Conservation (phyloP, 441 rosid species). For the Aleurites moluccanus region DNA sequence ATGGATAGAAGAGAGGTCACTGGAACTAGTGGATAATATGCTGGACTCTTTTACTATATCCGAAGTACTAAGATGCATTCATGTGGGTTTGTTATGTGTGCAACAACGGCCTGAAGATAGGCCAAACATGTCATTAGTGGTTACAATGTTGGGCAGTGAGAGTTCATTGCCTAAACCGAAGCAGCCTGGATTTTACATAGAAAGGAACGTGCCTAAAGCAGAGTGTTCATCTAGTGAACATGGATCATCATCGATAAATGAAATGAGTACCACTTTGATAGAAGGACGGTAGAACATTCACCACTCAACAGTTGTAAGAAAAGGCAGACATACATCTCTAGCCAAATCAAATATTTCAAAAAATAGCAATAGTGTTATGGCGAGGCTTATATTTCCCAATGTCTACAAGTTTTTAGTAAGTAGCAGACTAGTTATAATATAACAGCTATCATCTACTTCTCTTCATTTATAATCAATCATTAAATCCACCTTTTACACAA, state of each 20-base stretch:
- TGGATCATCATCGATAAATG: conserved; percentile 49
- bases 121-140: conserved; percentile 47
- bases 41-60: conserved; percentile 20
- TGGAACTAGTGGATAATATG: conserved; percentile 7
- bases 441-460: too few relatives aligned
- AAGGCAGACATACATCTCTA: too few relatives aligned
- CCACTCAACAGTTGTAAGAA: background rate
- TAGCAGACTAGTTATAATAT: too few relatives aligned
- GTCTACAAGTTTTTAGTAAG: too few relatives aligned
- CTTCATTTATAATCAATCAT: too few relatives aligned
- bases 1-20: conserved; percentile 17
- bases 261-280: conserved; percentile 46
- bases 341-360: too few relatives aligned
- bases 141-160: conserved; percentile 46
- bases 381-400: too few relatives aligned
- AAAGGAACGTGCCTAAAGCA: conserved; percentile 31
- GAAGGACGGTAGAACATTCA: conserved; percentile 16
- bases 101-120: conserved; percentile 36
- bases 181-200: conserved; percentile 26
- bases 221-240: conserved; percentile 51
- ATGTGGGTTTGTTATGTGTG: too few relatives aligned
- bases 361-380: too few relatives aligned
- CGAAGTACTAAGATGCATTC: conserved; percentile 53
- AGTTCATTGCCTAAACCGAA: conserved; percentile 32
- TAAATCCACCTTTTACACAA: too few relatives aligned